A percentile compares a stretch with the other conserved stretches of the same genome.
Conservation (phyloP, 1,139 yeast genomes). For the Yamadazyma mexicana region DNA sequence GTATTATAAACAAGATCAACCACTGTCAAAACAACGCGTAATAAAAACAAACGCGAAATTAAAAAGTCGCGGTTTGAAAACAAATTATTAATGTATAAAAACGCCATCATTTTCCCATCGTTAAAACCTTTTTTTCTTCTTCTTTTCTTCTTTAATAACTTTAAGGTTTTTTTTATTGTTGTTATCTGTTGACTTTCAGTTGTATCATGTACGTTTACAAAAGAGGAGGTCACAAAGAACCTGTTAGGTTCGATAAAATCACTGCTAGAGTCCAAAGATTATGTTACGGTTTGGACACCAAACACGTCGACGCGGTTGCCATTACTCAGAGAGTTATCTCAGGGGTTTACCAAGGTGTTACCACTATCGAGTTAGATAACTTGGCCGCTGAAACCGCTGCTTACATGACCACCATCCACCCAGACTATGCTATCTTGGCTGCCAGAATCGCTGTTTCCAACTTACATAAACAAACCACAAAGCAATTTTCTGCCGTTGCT, state of each 20-base stretch:
- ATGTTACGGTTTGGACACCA: slow-evolving; percentile 82
- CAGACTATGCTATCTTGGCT: slow-evolving; percentile 92
- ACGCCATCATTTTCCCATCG: slow-evolving; percentile 1
- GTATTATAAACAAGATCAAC: not conserved
- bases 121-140: slow-evolving; percentile 1
- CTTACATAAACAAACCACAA: slow-evolving; percentile 90
- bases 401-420: slow-evolving; percentile 93
- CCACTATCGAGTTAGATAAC: slow-evolving; percentile 88
- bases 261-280: slow-evolving; percentile 52
- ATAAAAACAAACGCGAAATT: slow-evolving; percentile 1
- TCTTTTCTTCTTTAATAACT: not conserved
- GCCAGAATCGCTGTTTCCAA: slow-evolving; percentile 93
- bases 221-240: slow-evolving; percentile 82
- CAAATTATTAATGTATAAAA: not conserved
- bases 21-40: slow-evolving; percentile 1
- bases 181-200: not conserved
- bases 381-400: slow-evolving; percentile 98
- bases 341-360: slow-evolving; percentile 95
- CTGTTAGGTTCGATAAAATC: slow-evolving; percentile 73
- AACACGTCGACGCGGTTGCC: slow-evolving; percentile 83
- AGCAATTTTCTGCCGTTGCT: slow-evolving; percentile 80
- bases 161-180: not conserved
- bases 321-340: slow-evolving; percentile 87
- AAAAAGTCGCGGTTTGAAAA: not conserved
- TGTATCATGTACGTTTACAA: slow-evolving; percentile 50